Evolutionary conservation across 2,329 filamentous ascomycete species (phyloP).

Genomic region (Trichoderma pleuroti): DNA sequence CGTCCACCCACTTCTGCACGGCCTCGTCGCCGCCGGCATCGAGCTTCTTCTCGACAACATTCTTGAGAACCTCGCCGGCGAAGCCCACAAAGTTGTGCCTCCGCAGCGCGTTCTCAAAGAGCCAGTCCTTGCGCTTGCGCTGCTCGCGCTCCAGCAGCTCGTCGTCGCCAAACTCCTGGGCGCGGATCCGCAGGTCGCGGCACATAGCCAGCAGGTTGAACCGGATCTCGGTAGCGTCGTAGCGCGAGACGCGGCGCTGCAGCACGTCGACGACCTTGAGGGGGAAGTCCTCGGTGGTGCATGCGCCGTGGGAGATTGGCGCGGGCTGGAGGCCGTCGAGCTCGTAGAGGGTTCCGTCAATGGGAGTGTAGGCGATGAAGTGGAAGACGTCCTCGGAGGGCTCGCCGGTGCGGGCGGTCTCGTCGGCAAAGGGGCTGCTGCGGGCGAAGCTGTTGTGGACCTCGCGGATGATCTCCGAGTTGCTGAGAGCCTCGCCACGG

Average conservation of each 20-base stretch:
- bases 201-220: conserved; percentile 97
- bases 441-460: conserved; percentile 90
- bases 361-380: conserved; percentile 89
- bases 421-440: conserved; percentile 86
- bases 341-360: conserved; percentile 82
- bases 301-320: conserved; percentile 83
- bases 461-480: conserved; percentile 65
- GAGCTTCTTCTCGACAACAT: conserved; percentile 73
- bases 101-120: conserved; percentile 89
- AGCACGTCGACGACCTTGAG: conserved; percentile 81
- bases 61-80: conserved; percentile 83
- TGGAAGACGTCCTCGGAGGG: conserved; percentile 85
- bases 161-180: conserved; percentile 75
- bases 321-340: conserved; percentile 91
- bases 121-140: conserved; percentile 80
- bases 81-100: conserved; percentile 97
- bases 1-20: conserved; percentile 71
- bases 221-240: conserved; percentile 81
- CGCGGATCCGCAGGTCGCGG: conserved; percentile 72
- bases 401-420: conserved; percentile 66
- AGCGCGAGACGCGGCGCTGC: conserved; percentile 76
- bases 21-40: conserved; percentile 58
- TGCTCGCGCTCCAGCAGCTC: conserved; percentile 78
- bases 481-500: conserved; percentile 58
- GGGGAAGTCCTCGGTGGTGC: conserved; percentile 68